Conservation (phyloP, 1,139 yeast genomes). For the Kurtzmaniella natalensis region DNA sequence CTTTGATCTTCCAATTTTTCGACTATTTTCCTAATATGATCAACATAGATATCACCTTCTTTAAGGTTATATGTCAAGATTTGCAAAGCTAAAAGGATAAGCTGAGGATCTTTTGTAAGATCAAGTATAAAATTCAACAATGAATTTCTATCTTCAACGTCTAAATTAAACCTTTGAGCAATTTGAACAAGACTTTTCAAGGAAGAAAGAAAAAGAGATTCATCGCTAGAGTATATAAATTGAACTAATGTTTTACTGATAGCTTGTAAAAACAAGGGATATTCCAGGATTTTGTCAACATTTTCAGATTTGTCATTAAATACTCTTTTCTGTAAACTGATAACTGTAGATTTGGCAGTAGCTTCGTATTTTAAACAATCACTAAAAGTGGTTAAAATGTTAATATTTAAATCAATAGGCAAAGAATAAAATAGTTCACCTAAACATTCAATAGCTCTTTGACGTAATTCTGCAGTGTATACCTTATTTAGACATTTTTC, state of each 20-base stretch:
- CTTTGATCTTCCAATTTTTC: slow-evolving; percentile 6
- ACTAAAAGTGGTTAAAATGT: slow-evolving; percentile 16
- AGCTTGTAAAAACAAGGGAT: slow-evolving; percentile 15
- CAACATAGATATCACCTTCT: slow-evolving; percentile 9
- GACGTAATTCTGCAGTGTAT: slow-evolving; percentile 49
- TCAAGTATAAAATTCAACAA: slow-evolving; percentile 2
- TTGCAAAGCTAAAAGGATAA: slow-evolving; percentile 2
- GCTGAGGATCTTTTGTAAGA: slow-evolving; percentile 2
- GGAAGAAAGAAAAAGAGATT: slow-evolving; percentile 20
- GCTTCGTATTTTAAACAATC: slow-evolving; percentile 33
- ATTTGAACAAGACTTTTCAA: slow-evolving; percentile 16
- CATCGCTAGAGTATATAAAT: slow-evolving; percentile 23
- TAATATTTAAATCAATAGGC: slow-evolving; percentile 11
- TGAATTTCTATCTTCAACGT: neutral
- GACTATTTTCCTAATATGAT: slow-evolving; percentile 13
- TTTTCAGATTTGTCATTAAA: slow-evolving; percentile 13
- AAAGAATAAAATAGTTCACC: slow-evolving; percentile 18
- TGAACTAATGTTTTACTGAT: slow-evolving; percentile 15
- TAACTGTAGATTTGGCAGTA: slow-evolving; percentile 29
- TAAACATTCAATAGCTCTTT: slow-evolving; percentile 37
- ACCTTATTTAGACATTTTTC: slow-evolving; percentile 36
- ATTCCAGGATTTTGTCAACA: slow-evolving; percentile 13
- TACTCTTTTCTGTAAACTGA: slow-evolving; percentile 21
- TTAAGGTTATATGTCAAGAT: slow-evolving; percentile 3
- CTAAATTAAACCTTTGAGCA: neutral